Evolutionary conservation across 257 asterid genomes (phyloP).

Genomic region (Hygrophila difformis): DNA sequence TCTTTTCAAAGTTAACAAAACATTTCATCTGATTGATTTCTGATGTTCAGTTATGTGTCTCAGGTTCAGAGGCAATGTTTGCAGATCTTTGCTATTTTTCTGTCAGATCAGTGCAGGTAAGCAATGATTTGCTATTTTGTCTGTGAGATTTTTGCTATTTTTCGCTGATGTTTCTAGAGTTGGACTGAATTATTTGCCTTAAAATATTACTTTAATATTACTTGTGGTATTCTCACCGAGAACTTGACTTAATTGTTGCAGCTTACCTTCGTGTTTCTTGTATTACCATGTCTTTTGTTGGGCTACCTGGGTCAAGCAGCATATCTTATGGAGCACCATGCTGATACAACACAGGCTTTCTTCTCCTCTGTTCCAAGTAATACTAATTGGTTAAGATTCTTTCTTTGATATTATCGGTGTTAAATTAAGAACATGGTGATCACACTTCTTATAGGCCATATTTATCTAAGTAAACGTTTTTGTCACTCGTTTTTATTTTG

Average conservation of each 20-base stretch:
- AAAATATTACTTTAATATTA: background rate
- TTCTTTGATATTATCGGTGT: conserved; percentile 1
- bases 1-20: background rate
- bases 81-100: conserved; percentile 99
- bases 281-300: conserved; percentile 94
- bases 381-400: background rate
- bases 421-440: background rate
- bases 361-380: conserved; percentile 95
- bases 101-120: conserved; percentile 96
- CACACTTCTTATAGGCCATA: conserved; percentile 11
- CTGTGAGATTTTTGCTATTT: background rate
- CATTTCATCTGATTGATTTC: conserved; percentile 20
- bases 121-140: conserved; percentile 12
- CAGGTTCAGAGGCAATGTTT: conserved; percentile 99
- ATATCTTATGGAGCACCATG: conserved; percentile 93
- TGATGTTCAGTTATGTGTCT: conserved; percentile 40
- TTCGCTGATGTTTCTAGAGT: no score
- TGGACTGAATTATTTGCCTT: no score
- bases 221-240: conserved; percentile 17
- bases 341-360: conserved; percentile 97
- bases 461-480: background rate
- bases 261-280: conserved; percentile 89
- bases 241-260: conserved; percentile 30
- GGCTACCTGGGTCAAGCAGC: conserved; percentile 99
- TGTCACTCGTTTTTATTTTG: background rate